phyloP scores from a whole-genome alignment of 345 rosid species.

The Ceriops tagal region DNA sequence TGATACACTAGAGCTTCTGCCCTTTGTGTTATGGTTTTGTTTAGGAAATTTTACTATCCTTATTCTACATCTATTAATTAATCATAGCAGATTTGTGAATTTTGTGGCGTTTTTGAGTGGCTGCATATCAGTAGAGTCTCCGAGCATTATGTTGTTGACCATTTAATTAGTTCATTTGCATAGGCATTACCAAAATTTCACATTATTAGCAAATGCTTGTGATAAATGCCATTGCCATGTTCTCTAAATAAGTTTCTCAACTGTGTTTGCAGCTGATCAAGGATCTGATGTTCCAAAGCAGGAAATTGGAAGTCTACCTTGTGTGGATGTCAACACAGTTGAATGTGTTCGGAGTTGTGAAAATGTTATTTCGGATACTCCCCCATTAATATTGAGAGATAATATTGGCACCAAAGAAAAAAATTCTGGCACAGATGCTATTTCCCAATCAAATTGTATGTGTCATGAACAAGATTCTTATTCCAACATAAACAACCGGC shows the following conservation, averaged over 20 bases:
- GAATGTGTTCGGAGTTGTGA: conserved; percentile 35
- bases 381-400: conserved; percentile 12
- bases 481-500: conserved; percentile 25
- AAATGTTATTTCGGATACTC: conserved; percentile 15
- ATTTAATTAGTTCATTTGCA: not conserved
- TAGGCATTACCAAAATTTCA: not conserved
- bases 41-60: too few species aligned
- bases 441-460: conserved; percentile 24
- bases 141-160: not conserved
- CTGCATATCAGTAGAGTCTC: not conserved
- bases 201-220: not conserved
- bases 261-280: conserved; percentile 36
- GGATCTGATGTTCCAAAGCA: conserved; percentile 31
- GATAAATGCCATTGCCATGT: not conserved
- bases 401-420: conserved; percentile 26
- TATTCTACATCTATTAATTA: not conserved
- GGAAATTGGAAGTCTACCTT: conserved; percentile 26
- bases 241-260: conserved; percentile 7
- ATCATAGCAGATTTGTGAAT: not conserved
- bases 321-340: conserved; percentile 37
- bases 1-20: too few species aligned
- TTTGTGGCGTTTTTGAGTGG: not conserved
- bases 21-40: too few species aligned
- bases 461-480: conserved; percentile 29
- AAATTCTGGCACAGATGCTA: conserved; percentile 21